These are phyloP conservation scores for Pyricularia grisea DNA, from an alignment of 2,329 filamentous ascomycete species.

Conservation along the genomic window DNA sequence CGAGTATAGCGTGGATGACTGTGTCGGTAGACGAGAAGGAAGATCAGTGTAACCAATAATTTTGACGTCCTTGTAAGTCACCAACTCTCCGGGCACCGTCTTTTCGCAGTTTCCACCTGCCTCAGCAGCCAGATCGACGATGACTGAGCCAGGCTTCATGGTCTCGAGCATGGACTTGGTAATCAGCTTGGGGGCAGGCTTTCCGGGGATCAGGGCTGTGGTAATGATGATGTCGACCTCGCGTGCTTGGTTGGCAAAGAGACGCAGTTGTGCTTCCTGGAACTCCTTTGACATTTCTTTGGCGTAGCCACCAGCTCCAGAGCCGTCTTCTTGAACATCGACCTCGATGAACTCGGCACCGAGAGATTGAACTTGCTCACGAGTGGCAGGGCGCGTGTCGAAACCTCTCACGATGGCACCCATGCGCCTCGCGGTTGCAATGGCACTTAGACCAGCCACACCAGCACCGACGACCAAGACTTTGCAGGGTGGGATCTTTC, in stretches of 20 bases:
- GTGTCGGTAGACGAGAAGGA: slow-evolving; percentile 76
- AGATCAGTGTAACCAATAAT: slow-evolving; percentile 86
- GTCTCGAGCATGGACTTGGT: slow-evolving; percentile 69
- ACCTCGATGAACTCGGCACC: slow-evolving; percentile 88
- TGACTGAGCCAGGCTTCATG: slow-evolving; percentile 84
- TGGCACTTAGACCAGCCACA: slow-evolving; percentile 80
- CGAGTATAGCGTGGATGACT: slow-evolving; percentile 82
- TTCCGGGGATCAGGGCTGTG: slow-evolving; percentile 83
- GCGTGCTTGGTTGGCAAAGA: slow-evolving; percentile 77
- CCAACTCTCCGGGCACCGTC: slow-evolving; percentile 63
- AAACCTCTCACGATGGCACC: slow-evolving; percentile 87
- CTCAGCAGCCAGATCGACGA: slow-evolving; percentile 83
- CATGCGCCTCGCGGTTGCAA: slow-evolving; percentile 76
- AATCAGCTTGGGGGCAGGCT: slow-evolving; percentile 73
- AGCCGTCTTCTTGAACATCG: slow-evolving; percentile 73
- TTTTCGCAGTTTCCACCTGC: slow-evolving; percentile 82
- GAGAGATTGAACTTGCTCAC: slow-evolving; percentile 83
- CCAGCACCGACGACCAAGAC: slow-evolving; percentile 84
- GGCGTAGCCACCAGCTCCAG: slow-evolving; percentile 77
- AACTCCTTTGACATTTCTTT: slow-evolving; percentile 95
- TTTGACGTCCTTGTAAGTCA: slow-evolving; percentile 67
- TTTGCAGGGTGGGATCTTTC: slow-evolving; percentile 84
- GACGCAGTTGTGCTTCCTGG: slow-evolving; percentile 84
- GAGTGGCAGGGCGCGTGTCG: slow-evolving; percentile 78
- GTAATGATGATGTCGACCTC: slow-evolving; percentile 92